Evolutionary conservation across 768 basidiomycete species (phyloP).

Genomic region (Boletellus sp.): DNA sequence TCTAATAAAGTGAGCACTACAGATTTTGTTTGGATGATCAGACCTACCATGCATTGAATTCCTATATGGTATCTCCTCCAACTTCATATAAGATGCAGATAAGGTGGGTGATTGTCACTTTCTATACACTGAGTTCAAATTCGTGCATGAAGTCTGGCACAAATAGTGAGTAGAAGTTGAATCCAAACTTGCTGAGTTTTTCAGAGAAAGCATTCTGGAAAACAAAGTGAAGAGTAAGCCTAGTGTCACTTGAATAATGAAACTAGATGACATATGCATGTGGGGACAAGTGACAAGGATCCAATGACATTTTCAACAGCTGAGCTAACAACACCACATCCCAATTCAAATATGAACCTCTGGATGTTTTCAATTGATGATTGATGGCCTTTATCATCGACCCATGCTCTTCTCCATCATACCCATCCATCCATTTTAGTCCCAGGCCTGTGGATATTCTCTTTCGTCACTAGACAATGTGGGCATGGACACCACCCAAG

Average conservation of each 20-base stretch:
- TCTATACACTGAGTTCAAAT: conserved; percentile 34
- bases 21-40: conserved; percentile 3
- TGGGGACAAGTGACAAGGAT: conserved; percentile 12
- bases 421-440: background rate
- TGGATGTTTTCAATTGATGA: conserved; percentile 34
- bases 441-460: background rate
- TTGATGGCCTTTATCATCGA: conserved; percentile 33
- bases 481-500: conserved; percentile 21
- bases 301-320: background rate
- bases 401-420: conserved; percentile 15
- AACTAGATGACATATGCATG: background rate
- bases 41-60: conserved; percentile 26
- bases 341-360: conserved; percentile 29
- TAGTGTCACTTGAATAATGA: background rate
- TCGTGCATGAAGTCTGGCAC: conserved; percentile 32
- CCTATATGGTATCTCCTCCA: conserved; percentile 12
- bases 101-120: conserved; percentile 7
- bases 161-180: conserved; percentile 26
- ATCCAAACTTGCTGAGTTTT: conserved; percentile 12
- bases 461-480: conserved; percentile 13
- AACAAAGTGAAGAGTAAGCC: conserved; percentile 9
- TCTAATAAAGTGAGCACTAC: conserved; percentile 1
- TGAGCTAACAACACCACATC: background rate
- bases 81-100: conserved; percentile 24
- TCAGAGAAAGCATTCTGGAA: conserved; percentile 32